Base-by-base conservation (phyloP, 495 filamentous ascomycete species). In the Cryomyces minteri region DNA sequence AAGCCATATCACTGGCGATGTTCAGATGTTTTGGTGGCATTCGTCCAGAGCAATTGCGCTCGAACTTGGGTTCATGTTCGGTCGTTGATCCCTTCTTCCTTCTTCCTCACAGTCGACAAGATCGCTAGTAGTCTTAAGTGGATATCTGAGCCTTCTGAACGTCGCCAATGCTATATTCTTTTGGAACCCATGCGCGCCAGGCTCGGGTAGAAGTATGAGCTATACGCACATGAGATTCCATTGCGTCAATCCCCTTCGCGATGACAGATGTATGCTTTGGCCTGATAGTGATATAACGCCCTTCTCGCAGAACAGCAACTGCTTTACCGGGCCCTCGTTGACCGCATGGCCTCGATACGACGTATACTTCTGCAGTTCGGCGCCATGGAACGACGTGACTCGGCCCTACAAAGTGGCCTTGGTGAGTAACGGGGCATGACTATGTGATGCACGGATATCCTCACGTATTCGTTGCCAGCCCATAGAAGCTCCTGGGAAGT, bases 391-490 rank as follows among this genome's bases (percentile, higher is more conserved):
- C 30, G 88, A 93, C 31, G 71, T 76, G 32, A 95, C 71, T 53
- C 85, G 76, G 43, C 88, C n/a, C 84, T 93, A 54, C 41, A 43
- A 29, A 39, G 31, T 30, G 29, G 45, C 12, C 39, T 9, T 9
- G 34, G 9, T 9, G 8, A 9, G 34, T 37, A 37, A 1, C 34
- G 9, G 34, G 34, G 1, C 34, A 12, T 37, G 46, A 14, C 9
- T 6, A n/a, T 1, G 31, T 29, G 4, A 10, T 11, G 30, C 3
- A 40, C n/a, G 31, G 43, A 52, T 42, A n/a, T 36, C 56, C 78
- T 64, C 65, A 92, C 87, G 68, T 76, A 82, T 65, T 87, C 82
- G 61, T 86, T 88, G 9, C 90, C 90, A 7, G 76, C 72, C 90
- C 92, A 98, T 49, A 96, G 59, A 31, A 96, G 72, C 60, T 96